These are phyloP conservation scores for Chytriomyces sp. DNA, from an alignment of 192 early-diverging fungal species.

Conservation along the genomic window DNA sequence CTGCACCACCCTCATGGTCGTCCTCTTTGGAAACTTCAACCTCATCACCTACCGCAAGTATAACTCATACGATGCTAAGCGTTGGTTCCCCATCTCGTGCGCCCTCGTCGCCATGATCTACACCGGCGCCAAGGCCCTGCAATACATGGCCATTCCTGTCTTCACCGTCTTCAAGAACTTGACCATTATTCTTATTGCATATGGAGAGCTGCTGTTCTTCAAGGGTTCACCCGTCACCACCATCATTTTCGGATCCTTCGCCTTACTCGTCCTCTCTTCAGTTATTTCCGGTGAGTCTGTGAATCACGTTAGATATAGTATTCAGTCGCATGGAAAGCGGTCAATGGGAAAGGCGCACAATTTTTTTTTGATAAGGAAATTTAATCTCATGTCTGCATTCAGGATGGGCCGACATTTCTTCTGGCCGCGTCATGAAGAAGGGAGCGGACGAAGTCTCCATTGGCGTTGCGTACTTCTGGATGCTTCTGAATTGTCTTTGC, in stretches of 20 bases:
- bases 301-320: constrained; percentile 37
- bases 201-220: constrained; percentile 85
- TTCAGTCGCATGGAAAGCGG: neutral
- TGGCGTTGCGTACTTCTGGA: constrained; percentile 65
- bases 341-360: neutral
- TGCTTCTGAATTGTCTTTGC: constrained; percentile 91
- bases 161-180: constrained; percentile 99
- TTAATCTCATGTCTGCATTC: neutral
- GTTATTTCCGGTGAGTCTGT: constrained; percentile 71
- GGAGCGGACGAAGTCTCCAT: constrained; percentile 4
- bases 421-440: constrained; percentile 34
- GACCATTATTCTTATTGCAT: constrained; percentile 96
- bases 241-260: constrained; percentile 81
- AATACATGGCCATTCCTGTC: constrained; percentile 89
- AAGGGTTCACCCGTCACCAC: constrained; percentile 74
- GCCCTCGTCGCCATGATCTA: constrained; percentile 94
- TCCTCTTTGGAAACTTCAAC: constrained; percentile 43
- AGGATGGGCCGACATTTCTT: constrained; percentile 48
- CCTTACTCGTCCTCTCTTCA: constrained; percentile 78
- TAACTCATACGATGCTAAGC: constrained; percentile 29
- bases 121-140: constrained; percentile 91
- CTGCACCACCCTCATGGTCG: constrained; percentile 49
- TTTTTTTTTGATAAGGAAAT: neutral
- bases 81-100: constrained; percentile 81
- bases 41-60: constrained; percentile 32